Evolutionary conservation across 805 yeast species (phyloP).

Genomic region (Priceomyces castillae): DNA sequence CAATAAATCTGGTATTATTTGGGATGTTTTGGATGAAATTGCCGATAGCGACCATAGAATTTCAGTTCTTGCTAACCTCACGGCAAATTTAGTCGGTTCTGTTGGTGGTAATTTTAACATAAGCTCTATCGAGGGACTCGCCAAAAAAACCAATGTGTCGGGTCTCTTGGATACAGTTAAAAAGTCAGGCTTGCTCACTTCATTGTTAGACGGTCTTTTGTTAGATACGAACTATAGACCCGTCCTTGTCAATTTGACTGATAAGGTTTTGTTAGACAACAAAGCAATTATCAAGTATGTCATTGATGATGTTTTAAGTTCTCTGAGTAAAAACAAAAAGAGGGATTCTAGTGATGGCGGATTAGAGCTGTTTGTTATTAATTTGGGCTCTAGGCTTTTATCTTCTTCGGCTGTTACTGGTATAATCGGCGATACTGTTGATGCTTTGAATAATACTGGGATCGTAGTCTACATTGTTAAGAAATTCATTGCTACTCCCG

Average conservation of each 20-base stretch:
- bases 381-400: constrained; percentile 27
- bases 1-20: constrained; percentile 34
- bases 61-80: constrained; percentile 28
- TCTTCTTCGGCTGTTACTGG: constrained; percentile 24
- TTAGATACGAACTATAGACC: constrained; percentile 34
- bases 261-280: constrained; percentile 31
- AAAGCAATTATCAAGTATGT: constrained; percentile 22
- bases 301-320: constrained; percentile 21
- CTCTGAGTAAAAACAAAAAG: constrained; percentile 15
- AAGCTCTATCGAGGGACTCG: constrained; percentile 4
- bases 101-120: constrained; percentile 9
- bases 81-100: constrained; percentile 19
- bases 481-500: constrained; percentile 30
- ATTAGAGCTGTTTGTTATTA: constrained; percentile 26
- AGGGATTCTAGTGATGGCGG: constrained; percentile 16
- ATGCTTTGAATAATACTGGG: constrained; percentile 42
- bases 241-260: constrained; percentile 27
- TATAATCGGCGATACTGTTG: constrained; percentile 24
- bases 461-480: constrained; percentile 37
- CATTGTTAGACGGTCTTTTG: constrained; percentile 35
- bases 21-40: constrained; percentile 32
- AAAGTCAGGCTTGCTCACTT: constrained; percentile 34
- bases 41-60: constrained; percentile 30
- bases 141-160: constrained; percentile 17
- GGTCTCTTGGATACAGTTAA: constrained; percentile 21